Conservation (phyloP, 805 yeast genomes). For the Jamesozyma hellenica region DNA sequence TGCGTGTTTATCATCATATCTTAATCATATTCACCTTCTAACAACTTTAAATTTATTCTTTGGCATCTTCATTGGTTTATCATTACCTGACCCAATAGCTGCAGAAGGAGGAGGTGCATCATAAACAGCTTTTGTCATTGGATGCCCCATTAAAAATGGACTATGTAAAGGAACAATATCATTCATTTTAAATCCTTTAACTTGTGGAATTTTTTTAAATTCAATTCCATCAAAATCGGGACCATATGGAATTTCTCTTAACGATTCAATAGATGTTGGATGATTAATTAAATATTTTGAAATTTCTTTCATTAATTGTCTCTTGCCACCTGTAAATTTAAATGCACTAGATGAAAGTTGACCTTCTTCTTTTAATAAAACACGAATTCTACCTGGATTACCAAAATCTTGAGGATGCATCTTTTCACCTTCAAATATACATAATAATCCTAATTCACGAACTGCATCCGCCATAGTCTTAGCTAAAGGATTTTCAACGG, state of each 20-base stretch:
- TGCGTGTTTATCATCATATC: too few species aligned
- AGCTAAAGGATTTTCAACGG: slow-evolving; percentile 84
- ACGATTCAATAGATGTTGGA: slow-evolving; percentile 58
- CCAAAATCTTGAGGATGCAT: slow-evolving; percentile 95
- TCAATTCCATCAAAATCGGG: slow-evolving; percentile 48
- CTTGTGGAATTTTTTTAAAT: slow-evolving; percentile 57
- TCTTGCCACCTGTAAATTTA: slow-evolving; percentile 37
- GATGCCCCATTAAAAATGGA: slow-evolving; percentile 70
- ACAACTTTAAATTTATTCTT: slow-evolving; percentile 27
- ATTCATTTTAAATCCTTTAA: slow-evolving; percentile 81
- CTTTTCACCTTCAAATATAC: slow-evolving; percentile 66
- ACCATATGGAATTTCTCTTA: slow-evolving; percentile 57
- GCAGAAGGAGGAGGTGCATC: slow-evolving; percentile 42
- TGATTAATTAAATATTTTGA: slow-evolving; percentile 51
- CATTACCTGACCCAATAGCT: slow-evolving; percentile 8
- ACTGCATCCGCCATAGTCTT: slow-evolving; percentile 71
- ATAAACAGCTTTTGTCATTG: slow-evolving; percentile 64
- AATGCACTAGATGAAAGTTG: slow-evolving; percentile 25
- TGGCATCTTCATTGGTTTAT: slow-evolving; percentile 24
- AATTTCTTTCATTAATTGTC: slow-evolving; percentile 52
- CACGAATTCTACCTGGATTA: slow-evolving; percentile 91
- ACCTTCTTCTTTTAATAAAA: slow-evolving; percentile 49
- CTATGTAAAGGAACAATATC: slow-evolving; percentile 83
- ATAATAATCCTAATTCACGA: slow-evolving; percentile 25
- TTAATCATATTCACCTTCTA: slow-evolving; percentile 17